Evolutionary conservation across 495 filamentous ascomycete species (phyloP).

Genomic region (Hypoxylon lienhwacheense): DNA sequence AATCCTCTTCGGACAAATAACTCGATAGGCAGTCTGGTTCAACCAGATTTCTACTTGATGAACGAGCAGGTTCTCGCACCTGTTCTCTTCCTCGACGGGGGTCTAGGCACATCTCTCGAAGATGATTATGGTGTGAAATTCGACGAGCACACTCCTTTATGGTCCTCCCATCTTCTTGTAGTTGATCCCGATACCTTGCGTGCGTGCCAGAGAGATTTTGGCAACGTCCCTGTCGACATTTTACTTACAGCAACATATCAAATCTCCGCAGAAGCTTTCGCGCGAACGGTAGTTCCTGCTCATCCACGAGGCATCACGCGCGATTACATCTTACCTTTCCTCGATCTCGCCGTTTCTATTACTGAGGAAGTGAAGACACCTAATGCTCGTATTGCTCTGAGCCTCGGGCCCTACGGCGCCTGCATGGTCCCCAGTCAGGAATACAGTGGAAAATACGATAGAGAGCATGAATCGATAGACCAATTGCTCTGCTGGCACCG

Average conservation of each 20-base stretch:
- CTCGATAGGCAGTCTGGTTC: too few species aligned
- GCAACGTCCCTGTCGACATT: constrained; percentile 57
- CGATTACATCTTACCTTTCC: constrained; percentile 27
- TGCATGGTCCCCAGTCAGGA: constrained; percentile 64
- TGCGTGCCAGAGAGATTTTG: constrained; percentile 58
- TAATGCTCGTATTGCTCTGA: constrained; percentile 49
- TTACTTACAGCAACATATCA: constrained; percentile 69
- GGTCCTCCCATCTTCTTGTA: constrained; percentile 66
- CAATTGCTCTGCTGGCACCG: constrained; percentile 58
- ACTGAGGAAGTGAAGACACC: constrained; percentile 38
- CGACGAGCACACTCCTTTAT: constrained; percentile 57
- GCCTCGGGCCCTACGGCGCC: constrained; percentile 66
- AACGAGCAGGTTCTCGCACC: constrained; percentile 15
- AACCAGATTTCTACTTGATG: background rate
- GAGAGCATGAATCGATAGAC: constrained; percentile 45
- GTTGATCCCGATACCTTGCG: constrained; percentile 51
- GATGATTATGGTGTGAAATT: constrained; percentile 55
- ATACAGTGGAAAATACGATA: constrained; percentile 63
- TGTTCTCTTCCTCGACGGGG: constrained; percentile 63
- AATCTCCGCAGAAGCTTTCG: constrained; percentile 57
- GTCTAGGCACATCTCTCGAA: constrained; percentile 67
- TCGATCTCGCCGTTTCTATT: constrained; percentile 43
- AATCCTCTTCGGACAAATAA: too few species aligned
- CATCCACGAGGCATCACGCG: constrained; percentile 32
- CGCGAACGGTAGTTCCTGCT: constrained; percentile 36